Base-by-base conservation (phyloP, 208 protist species). In the Acanthamoeba royreba region DNA sequence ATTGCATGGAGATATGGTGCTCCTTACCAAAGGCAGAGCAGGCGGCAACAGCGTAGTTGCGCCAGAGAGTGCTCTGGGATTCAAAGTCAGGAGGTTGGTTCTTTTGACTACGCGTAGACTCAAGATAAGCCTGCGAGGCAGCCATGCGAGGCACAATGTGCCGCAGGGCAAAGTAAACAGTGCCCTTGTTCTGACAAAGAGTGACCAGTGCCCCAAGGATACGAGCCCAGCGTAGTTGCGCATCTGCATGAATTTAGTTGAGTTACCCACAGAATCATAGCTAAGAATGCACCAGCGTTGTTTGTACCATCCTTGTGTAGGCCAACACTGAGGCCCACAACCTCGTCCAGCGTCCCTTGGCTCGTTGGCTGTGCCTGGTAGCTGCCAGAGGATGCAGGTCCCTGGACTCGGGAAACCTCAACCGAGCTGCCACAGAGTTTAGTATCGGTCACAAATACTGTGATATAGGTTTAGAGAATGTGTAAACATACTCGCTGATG, bases 101-200 rank as follows among this genome's bases (percentile, higher is more conserved):
- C 74, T 85, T 85, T 45, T 85, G 74, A 25, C n/a, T 35, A 45
- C 74, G 74, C n/a, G 74, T 85, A 45, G 74, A 85, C 74, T 85
- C 74, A 2, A 85, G 74, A 28, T 85, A 85, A 45, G 74, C 74
- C 74, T 85, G 74, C 74, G 74, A 4, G 31, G 74, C 74, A 28
- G 74, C 74, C 74, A 85, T 85, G 43, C 74, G 74, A 2, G 74
- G 74, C 9, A 85, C 74, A 13, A 85, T 53, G 74, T 85, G 74
- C 42, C 74, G 74, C 42, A 85, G 43, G 1, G 74, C 74, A 85
- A 85, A 85, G 74, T 55, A 4, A 4, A 85, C 74, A 4, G 74
- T 85, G 74, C 74, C 74, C 43, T 85, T 17, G 74, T 85, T 85
- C 43, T 40, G 4, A 45, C 74, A 85, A 40, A 85, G 74, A 40